Percentiles rank a stretch among this genome's conserved stretches.
Evolutionary conservation across 148 eudicot genomes (phyloP).

Genomic region (Camellia lanceoleosa): DNA sequence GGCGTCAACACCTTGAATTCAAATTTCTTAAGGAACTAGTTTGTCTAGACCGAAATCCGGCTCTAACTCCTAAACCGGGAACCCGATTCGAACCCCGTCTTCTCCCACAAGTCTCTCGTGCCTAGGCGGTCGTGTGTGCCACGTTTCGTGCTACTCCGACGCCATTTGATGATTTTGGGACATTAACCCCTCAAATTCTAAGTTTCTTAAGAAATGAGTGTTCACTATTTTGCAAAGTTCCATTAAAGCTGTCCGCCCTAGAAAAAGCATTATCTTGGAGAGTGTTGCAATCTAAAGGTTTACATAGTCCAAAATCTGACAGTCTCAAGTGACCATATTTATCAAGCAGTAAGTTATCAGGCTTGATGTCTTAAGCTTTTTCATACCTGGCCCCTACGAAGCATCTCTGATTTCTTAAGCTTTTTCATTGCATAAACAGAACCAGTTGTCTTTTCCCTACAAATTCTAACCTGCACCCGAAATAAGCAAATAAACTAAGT

Average conservation of each 20-base stretch:
- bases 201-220: constrained; percentile 6
- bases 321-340: constrained; percentile 81
- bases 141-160: constrained; percentile 41
- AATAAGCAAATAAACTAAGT: neutral
- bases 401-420: constrained; percentile 96
- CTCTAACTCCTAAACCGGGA: too few species aligned
- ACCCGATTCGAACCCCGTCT: too few species aligned
- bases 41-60: too few species aligned
- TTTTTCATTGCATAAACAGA: constrained; percentile 94
- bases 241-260: constrained; percentile 36
- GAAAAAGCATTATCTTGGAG: constrained; percentile 84
- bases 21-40: too few species aligned
- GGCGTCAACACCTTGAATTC: too few species aligned
- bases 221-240: constrained; percentile 49
- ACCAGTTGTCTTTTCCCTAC: constrained; percentile 81
- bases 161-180: too few species aligned
- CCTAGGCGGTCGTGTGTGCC: too few species aligned
- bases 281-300: constrained; percentile 92
- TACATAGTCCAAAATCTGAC: constrained; percentile 95
- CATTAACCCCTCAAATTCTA: too few species aligned
- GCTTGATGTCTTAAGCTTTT: constrained; percentile 69
- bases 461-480: constrained; percentile 74
- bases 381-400: constrained; percentile 91
- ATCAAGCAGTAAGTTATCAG: constrained; percentile 97
- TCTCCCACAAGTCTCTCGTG: too few species aligned